Percentiles rank a stretch among this genome's conserved stretches.
These are phyloP conservation scores for Crataegus laevigata DNA, from an alignment of 306 rosid species.

Conservation along the genomic window DNA sequence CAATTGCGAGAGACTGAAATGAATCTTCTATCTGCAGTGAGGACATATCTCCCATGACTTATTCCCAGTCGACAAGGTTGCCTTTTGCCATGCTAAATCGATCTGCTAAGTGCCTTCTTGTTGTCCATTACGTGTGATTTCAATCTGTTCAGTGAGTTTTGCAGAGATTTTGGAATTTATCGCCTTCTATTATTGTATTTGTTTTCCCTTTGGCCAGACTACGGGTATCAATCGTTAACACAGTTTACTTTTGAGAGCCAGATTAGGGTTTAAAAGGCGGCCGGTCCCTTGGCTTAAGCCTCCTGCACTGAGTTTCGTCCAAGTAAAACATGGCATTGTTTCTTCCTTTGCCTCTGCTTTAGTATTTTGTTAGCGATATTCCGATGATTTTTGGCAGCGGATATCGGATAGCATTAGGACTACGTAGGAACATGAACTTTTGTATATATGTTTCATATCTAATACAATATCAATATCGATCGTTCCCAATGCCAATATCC, in stretches of 20 bases:
- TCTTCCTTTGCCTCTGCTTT: not conserved
- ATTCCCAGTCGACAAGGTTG: conserved; percentile 38
- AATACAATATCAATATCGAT: not conserved
- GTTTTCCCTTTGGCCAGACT: too few relatives aligned
- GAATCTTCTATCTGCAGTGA: conserved; percentile 47
- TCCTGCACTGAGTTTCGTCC: not conserved
- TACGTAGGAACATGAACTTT: too few relatives aligned
- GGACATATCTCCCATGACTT: conserved; percentile 31
- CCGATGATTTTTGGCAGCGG: too few relatives aligned
- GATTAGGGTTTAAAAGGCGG: not conserved
- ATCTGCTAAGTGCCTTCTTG: conserved; percentile 20
- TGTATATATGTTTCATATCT: not conserved
- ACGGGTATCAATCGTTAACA: too few relatives aligned
- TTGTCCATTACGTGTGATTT: conserved; percentile 20
- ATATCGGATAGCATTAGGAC: too few relatives aligned
- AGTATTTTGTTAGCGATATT: not conserved
- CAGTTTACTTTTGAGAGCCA: not conserved
- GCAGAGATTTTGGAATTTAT: not conserved
- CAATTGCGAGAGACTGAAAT: conserved; percentile 24
- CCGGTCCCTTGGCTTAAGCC: not conserved
- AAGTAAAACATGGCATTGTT: not conserved
- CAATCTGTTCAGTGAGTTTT: not conserved
- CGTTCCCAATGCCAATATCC: not conserved
- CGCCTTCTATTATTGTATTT: not conserved
- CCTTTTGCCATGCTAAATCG: conserved; percentile 24